Percentiles rank a stretch among this genome's conserved stretches.
phyloP scores from a whole-genome alignment of 306 rosid genomes.

The Ormosia semicastrata region DNA sequence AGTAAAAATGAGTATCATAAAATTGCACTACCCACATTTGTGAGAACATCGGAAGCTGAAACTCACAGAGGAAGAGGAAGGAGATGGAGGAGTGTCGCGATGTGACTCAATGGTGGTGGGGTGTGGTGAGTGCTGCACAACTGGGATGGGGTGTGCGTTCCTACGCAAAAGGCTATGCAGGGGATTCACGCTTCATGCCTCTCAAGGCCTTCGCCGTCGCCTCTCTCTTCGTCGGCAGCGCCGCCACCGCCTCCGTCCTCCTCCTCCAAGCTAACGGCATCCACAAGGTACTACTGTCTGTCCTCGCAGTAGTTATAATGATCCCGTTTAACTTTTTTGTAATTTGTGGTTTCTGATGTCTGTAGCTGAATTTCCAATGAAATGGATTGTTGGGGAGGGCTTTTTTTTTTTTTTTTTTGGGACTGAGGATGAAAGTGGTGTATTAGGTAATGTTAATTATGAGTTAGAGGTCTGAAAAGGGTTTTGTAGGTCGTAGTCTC shows the following conservation, averaged over 20 bases:
- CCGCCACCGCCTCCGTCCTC: constrained; percentile 63
- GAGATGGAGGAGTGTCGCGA: constrained; percentile 26
- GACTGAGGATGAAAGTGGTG: neutral
- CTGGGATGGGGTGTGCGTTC: constrained; percentile 62
- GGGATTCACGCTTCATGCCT: constrained; percentile 67
- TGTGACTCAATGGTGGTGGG: constrained; percentile 63
- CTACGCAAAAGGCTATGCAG: constrained; percentile 43
- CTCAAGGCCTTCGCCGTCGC: constrained; percentile 77
- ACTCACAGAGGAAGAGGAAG: neutral
- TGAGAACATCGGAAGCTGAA: neutral
- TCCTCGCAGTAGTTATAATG: neutral
- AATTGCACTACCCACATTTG: too few species aligned
- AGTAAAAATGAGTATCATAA: too few species aligned
- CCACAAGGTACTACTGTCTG: constrained; percentile 45
- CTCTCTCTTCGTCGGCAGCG: constrained; percentile 73
- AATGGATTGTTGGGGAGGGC: neutral
- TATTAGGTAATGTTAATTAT: neutral
- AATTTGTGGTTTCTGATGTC: neutral
- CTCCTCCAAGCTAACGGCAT: constrained; percentile 58
- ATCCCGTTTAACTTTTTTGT: neutral
- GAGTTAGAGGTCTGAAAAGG: neutral
- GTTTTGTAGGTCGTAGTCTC: neutral
- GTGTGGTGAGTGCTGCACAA: constrained; percentile 58
- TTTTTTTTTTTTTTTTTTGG: neutral
- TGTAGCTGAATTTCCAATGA: neutral